A percentile compares a stretch with the other conserved stretches of the same genome.
These are phyloP conservation scores for Primulina tabacum DNA, from an alignment of 257 asterid genomes.

Conservation along the genomic window DNA sequence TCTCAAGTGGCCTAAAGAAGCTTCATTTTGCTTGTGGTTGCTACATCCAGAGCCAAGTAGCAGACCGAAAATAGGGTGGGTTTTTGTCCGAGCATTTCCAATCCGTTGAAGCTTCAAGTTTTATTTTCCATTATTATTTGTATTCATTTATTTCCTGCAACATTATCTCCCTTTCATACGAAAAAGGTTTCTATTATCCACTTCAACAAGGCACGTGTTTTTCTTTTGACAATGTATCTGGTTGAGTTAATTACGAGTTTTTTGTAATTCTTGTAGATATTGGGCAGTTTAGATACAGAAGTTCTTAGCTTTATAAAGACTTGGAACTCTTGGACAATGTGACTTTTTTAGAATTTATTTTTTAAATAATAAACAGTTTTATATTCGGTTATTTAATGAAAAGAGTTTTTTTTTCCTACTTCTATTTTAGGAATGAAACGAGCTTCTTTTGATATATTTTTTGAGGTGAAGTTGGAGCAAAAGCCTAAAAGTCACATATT, in stretches of 20 bases:
- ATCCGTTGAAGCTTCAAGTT: background rate
- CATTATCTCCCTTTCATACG: slow-evolving; percentile 1
- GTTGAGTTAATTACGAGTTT: background rate
- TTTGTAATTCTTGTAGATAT: background rate
- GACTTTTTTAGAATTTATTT: background rate
- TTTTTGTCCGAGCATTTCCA: slow-evolving; percentile 10
- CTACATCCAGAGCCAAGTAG: slow-evolving; percentile 83
- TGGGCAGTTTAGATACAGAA: background rate
- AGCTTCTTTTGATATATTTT: no score
- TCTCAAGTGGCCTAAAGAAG: slow-evolving; percentile 96
- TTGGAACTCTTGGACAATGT: background rate
- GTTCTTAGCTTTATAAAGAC: background rate
- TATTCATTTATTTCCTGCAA: background rate
- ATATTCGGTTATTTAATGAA: background rate
- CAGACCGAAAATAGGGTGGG: slow-evolving; percentile 81
- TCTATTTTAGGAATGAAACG: no score
- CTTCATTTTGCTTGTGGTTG: slow-evolving; percentile 94
- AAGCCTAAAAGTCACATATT: no score
- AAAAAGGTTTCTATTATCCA: slow-evolving; percentile 6
- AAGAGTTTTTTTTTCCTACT: background rate
- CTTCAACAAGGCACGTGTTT: background rate
- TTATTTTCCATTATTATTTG: background rate
- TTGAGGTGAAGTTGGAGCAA: no score
- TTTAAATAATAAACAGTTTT: background rate
- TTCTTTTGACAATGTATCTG: slow-evolving; percentile 6